These are phyloP conservation scores for Jackrogersella minutella DNA, from an alignment of 495 filamentous ascomycete genomes.

Conservation along the genomic window DNA sequence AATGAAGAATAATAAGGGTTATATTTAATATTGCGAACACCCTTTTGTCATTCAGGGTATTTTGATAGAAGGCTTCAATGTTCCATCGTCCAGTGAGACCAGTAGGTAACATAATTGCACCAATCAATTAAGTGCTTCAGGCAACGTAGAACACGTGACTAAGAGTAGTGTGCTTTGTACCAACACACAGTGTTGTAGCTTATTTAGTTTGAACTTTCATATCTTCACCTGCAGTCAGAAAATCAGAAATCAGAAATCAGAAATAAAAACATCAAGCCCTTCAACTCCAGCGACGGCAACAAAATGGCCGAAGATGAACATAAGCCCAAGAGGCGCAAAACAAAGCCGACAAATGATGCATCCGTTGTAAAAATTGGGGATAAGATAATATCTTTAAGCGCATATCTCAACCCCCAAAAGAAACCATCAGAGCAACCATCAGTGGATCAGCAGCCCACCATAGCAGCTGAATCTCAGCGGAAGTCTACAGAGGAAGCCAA, in stretches of 20 bases:
- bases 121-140: too few relatives aligned
- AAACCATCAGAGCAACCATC: conserved; percentile 37
- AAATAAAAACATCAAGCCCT: conserved; percentile 6
- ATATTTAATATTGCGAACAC: not conserved
- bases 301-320: conserved; percentile 40
- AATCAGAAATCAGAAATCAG: not conserved
- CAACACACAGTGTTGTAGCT: too few relatives aligned
- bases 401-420: conserved; percentile 48
- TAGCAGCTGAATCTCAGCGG: conserved; percentile 17
- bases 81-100: too few relatives aligned
- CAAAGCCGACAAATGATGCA: conserved; percentile 32
- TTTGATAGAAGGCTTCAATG: not conserved
- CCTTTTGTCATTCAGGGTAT: not conserved
- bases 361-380: conserved; percentile 49
- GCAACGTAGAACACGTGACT: too few relatives aligned
- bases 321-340: conserved; percentile 43
- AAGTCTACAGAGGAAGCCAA: conserved; percentile 3
- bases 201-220: not conserved
- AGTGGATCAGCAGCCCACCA: conserved; percentile 1
- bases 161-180: too few relatives aligned
- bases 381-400: conserved; percentile 52
- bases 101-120: too few relatives aligned
- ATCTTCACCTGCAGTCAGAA: not conserved
- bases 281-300: not conserved
- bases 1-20: conserved; percentile 18